Percentiles rank a stretch among this genome's conserved stretches.
Conservation (phyloP, 371 early-diverging fungal genomes). For the Chytridium lagenaria region DNA sequence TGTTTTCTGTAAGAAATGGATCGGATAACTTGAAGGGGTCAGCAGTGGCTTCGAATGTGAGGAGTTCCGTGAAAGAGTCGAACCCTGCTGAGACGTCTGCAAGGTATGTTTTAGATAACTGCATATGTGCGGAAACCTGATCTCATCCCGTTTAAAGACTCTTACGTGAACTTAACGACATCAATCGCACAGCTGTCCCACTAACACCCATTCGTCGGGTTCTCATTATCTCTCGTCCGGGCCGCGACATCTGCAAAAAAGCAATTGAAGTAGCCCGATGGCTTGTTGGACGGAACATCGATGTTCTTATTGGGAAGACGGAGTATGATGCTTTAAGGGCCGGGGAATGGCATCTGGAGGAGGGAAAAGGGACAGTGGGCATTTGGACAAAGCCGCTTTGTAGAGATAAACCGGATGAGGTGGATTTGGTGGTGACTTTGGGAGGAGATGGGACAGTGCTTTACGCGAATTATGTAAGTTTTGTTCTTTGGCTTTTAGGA, state of each 20-base stretch:
- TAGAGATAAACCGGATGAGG: constrained; percentile 4
- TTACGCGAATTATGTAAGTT: constrained; percentile 70
- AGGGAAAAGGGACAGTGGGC: constrained; percentile 6
- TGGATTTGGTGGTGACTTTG: constrained; percentile 75
- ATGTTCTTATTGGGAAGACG: constrained; percentile 11
- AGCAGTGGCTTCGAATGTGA: neutral
- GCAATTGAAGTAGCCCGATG: constrained; percentile 20
- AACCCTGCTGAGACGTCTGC: neutral
- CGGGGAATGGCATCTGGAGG: neutral
- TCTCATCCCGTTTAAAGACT: neutral
- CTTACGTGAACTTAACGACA: constrained; percentile 17
- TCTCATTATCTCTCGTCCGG: constrained; percentile 28
- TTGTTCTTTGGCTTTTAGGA: neutral
- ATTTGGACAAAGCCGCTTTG: constrained; percentile 30
- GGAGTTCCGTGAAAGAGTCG: neutral
- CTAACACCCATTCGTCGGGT: constrained; percentile 11
- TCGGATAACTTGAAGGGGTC: no score
- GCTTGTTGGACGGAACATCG: constrained; percentile 14
- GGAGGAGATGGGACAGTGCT: constrained; percentile 98
- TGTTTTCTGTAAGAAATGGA: no score
- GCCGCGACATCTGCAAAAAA: constrained; percentile 7
- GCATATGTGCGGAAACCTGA: no score
- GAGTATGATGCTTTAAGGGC: neutral
- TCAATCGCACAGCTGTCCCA: constrained; percentile 10
- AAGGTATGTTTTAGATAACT: no score